Evolutionary conservation across 352 stramenopile species (phyloP).

Genomic region (Globisporangium emineosum): DNA sequence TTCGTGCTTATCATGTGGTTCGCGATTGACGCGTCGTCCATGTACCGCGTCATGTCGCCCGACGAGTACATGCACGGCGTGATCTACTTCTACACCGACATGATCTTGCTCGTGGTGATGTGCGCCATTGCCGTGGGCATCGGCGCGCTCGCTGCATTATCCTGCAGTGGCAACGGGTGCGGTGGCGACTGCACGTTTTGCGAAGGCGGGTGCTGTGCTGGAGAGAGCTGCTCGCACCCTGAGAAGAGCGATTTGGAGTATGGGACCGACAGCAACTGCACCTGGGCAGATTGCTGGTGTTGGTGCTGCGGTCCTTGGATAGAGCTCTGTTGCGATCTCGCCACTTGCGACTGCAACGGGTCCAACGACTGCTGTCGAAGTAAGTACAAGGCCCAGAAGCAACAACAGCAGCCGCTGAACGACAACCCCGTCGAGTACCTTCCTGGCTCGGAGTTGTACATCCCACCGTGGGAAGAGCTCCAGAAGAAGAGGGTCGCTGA

Average conservation of each 20-base stretch:
- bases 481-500: neutral
- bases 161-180: neutral
- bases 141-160: neutral
- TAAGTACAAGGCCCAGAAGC: too few species aligned
- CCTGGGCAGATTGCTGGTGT: too few species aligned
- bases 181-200: too few species aligned
- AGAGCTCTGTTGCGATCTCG: too few species aligned
- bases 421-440: neutral
- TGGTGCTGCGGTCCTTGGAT: too few species aligned
- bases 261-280: too few species aligned
- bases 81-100: constrained; percentile 66
- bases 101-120: constrained; percentile 46
- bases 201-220: too few species aligned
- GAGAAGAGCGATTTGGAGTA: too few species aligned
- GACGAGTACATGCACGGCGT: constrained; percentile 70
- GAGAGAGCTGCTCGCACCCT: too few species aligned
- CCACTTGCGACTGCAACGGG: too few species aligned
- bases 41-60: constrained; percentile 55
- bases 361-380: too few species aligned
- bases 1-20: constrained; percentile 55
- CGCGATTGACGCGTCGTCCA: constrained; percentile 43
- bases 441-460: neutral
- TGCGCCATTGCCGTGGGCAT: constrained; percentile 34
- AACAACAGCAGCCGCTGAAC: neutral
- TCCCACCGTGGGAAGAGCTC: neutral